Evolutionary conservation across 2,329 filamentous ascomycete species (phyloP).

Genomic region (Paracamarosporium sp.): DNA sequence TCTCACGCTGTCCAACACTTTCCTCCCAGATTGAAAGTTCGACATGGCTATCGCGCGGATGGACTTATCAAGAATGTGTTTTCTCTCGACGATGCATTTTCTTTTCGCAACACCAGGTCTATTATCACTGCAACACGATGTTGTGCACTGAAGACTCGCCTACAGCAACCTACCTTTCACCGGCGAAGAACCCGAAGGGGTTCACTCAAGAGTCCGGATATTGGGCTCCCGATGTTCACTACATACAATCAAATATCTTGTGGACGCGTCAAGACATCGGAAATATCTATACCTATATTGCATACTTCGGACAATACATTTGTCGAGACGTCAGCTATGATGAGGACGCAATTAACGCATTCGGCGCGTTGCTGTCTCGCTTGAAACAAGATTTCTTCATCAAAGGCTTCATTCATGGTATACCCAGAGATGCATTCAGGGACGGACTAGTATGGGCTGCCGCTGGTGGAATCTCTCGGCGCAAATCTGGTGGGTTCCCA

Average conservation of each 20-base stretch:
- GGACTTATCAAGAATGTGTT: slow-evolving; percentile 5
- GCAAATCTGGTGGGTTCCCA: background rate
- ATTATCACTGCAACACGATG: background rate
- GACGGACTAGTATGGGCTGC: background rate
- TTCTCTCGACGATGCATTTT: slow-evolving; percentile 2
- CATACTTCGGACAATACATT: background rate
- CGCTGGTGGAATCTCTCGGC: background rate
- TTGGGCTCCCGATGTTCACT: background rate
- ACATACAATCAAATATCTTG: background rate
- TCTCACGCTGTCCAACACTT: background rate
- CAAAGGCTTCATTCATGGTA: background rate
- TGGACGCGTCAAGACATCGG: background rate
- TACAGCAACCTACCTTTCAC: background rate
- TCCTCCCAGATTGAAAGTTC: background rate
- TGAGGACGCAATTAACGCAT: slow-evolving; percentile 1
- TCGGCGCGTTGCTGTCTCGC: background rate
- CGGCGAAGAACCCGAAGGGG: background rate
- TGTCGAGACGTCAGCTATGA: background rate
- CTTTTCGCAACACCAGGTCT: slow-evolving; percentile 4
- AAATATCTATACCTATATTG: background rate
- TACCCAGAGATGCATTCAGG: background rate
- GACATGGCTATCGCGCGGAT: background rate
- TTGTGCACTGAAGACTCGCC: slow-evolving; percentile 4
- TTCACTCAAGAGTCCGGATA: background rate
- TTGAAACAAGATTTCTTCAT: background rate